Evolutionary conservation across 768 basidiomycete species (phyloP).

Genomic region (Sporobolomyces roseus): DNA sequence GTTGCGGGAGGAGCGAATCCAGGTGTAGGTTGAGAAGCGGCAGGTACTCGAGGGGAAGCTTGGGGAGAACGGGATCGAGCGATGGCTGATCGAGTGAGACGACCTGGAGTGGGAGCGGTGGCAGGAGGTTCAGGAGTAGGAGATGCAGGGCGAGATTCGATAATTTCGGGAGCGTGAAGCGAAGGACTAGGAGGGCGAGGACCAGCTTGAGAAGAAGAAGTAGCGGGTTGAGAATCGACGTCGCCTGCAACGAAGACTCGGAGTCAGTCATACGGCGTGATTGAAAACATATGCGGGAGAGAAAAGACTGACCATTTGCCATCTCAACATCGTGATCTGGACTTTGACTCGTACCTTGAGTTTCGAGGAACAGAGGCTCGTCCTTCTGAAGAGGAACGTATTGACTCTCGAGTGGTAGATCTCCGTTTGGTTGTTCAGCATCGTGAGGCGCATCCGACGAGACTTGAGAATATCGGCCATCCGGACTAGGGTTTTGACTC

Average conservation of each 20-base stretch:
- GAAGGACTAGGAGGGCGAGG: background rate
- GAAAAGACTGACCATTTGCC: background rate
- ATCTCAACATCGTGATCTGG: conserved; percentile 12
- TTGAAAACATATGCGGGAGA: background rate
- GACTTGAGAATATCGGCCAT: background rate
- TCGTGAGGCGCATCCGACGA: conserved; percentile 7
- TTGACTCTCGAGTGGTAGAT: conserved; percentile 17
- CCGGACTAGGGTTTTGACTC: conserved; percentile 4
- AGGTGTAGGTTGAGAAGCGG: conserved; percentile 7
- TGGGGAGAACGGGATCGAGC: conserved; percentile 22
- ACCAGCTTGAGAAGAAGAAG: background rate
- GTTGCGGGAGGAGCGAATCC: background rate
- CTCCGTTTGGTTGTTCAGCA: background rate
- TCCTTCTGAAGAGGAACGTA: conserved; percentile 25
- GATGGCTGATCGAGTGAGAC: conserved; percentile 11
- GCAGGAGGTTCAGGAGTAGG: background rate
- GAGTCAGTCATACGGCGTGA: background rate
- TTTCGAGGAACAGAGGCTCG: conserved; percentile 33
- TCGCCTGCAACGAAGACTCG: conserved; percentile 1
- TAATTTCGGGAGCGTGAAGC: background rate
- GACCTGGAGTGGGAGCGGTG: conserved; percentile 2
- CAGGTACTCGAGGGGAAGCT: background rate
- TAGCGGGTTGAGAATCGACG: background rate
- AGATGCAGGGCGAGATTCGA: background rate
- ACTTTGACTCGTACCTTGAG: background rate